Evolutionary conservation across 2,329 filamentous ascomycete genomes (phyloP), one percentile per base, ranked within the genome.

Genomic region (Penicillium sp.): DNA sequence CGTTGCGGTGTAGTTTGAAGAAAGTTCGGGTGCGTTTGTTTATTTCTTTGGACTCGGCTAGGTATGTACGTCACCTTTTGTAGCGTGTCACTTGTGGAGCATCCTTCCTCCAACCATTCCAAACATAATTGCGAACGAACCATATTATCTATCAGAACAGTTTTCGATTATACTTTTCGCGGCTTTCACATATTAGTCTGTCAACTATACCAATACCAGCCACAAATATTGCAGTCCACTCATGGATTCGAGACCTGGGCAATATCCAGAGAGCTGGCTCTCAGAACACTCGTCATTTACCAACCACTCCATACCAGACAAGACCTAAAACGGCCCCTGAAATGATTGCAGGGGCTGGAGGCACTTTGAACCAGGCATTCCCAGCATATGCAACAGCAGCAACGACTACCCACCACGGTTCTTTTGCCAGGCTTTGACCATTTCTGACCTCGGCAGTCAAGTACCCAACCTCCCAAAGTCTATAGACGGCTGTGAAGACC

Each of bases 401-500:
- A 1, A 88, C 81, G 3, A 88, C 54, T 29, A 89, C 82, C 85
- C 86, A 89, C 85, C 86, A 89, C 0, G 87, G 85, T 63, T 89
- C 86, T 44, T 81, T 78, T 0, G 76, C 86, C 49, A 89, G 69
- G 66, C 83, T 86, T 51, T 78, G 81, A 0, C 87, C 87, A 2
- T 70, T 69, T 60, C 78, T 76, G 19, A 79, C 81, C 0, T 77
- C 76, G 23, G 82, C 75, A 13, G 84, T 84, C 6, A 90, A 73
- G 62, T 83, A 88, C 0, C 87, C 87, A 66, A 89, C 84, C 73
- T 87, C 81, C 85, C 85, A 88, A 7, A 89, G 73, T 2, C 86
- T 77, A 64, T 89, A 89, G 1, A 90, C 86, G 0, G 87, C 87
- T 0, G 86, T 88, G 57, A 86, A 90, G 0, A 89, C 84, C 41